Base-by-base conservation (phyloP, 441 rosid species). In the Gossypium laxum region DNA sequence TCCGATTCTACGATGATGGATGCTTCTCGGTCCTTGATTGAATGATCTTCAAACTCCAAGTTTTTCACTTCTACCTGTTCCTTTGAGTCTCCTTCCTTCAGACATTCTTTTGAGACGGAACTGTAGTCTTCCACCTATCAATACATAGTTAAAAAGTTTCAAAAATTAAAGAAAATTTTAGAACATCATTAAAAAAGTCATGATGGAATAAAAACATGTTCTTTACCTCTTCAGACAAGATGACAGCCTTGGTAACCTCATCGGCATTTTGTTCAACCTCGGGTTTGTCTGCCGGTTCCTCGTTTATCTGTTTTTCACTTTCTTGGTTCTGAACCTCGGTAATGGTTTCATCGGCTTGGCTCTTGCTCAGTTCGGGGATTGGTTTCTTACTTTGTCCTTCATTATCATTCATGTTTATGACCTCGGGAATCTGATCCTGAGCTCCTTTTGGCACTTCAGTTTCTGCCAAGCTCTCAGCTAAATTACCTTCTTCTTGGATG, bases 161-260 rank as follows among this genome's bases (percentile, higher is more conserved):
- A 28, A 17, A 43, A 32, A 45, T 11, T 3, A 52, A 43, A 75
- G 74, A 45, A 51, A 32, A 77, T 70, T 19, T 61, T 3, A 70
- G 43, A 51, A 12, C 58, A 66, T 19, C 57, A 15, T 24, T 22
- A 41, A 19, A 26, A 48, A 17, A 21, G 19, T 68, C 15, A 11
- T 56, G 2, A 10, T 12, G 11, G 19, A 38, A 60, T 45, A 63
- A 56, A 21, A 11, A 43, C 1, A 8, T 60, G 51, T 11, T 69
- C 24, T 77, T 78, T 72, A 87, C 91, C 90, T 85, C 85, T 69
- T 84, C 65, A 38, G 83, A 69, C 48, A 68, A 73, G 63, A 74
- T 79, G 70, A 61, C 72, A 1, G 47, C 72, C 77, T 81, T 77
- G 56, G 18, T 61, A 11, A 66, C 74, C 79, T 84, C 85, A 34